Base-by-base conservation (phyloP, 495 filamentous ascomycete species). In the Chlorociboria aeruginascens region DNA sequence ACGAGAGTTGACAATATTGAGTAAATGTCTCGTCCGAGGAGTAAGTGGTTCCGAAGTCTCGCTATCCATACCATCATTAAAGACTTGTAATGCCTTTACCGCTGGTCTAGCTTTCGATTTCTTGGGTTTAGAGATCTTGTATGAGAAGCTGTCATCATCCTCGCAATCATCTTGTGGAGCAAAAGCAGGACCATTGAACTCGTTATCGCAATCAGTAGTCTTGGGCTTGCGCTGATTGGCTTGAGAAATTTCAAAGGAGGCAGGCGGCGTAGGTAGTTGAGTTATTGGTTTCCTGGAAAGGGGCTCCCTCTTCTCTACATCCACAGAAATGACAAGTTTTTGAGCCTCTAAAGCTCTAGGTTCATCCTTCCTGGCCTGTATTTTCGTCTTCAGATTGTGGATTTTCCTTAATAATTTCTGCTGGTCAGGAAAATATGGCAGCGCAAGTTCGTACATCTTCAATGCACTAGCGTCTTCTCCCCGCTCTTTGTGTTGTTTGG, bases 391-490 rank as follows among this genome's bases (percentile, higher is more conserved):
- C 45, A 96, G 56, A 45, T 66, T 72, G 17, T 77, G 67, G 53
- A 98, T 95, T 69, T 92, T 96, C 37, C 66, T 63, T 16, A 73
- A 63, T 11, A 98, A 72, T 61, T 92, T 96, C 39, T 77, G 69
- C 58, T 96, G 92, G 2, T 81, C 78, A 0, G 89, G 92, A 57
- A 98, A 98, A 61, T 79, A 89, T 0, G 83, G 81, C 30, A 85
- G 64, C 1, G 92, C 92, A 32, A 86, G 67, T 59, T 87, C 80
- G 52, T 93, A 96, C 80, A 93, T 89, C 56, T 73, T 81, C 54
- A 98, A 61, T 0, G 89, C 88, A 20, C 77, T 85, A 3, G 66
- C 65, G 39, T 90, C 78, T 50, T 96, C 86, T 0, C 87, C 87
- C 1, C 82, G 71, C 25, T 81, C 84, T 50, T 85, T 85, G 53